Base-by-base conservation (phyloP, 345 rosid species). In the thale cress (Arabidopsis thaliana) region DNA sequence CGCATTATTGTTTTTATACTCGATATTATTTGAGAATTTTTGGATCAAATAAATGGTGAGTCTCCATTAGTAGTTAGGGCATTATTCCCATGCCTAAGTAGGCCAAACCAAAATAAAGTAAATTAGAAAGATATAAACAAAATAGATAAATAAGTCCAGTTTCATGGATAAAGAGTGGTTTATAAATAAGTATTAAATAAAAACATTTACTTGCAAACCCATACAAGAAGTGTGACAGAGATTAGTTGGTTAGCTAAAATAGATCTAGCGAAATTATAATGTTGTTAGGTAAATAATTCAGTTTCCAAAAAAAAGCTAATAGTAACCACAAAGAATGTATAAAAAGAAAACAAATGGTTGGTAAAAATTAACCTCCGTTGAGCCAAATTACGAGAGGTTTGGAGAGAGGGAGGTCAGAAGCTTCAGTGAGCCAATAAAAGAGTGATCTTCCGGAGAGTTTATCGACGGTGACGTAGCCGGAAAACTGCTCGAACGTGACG, bases 341-440 rank as follows among this genome's bases (percentile, higher is more conserved):
- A 28, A 16, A 7, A 33, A 22, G 3, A 7, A 13, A 50, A 8
- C 32, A 49, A 42, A 45, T 3, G 50, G 8, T 40, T 51, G 24
- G 48, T 67, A 9, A 30, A 34, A 14, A 23, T 16, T 71, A 37
- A 89, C 99, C 99, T 86, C 99, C 99, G 74, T 95, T 95, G 60
- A 95, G 99, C 97, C 98, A 95, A 70, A 95, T 69, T 8, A 95
- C 96, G 55, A 92, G 74, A 57, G 99, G 98, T 76, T 88, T 90
- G 10, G 93, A 82, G 9, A 75, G 63, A 49, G 88, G 94, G 11
- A 69, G 22, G n/a, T 66, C 61, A 55, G 74, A 49, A 65, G 97
- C 85, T 78, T 95, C 99, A 13, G 98, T 86, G 20, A 90, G 91
- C 99, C 99, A 95, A 83, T 95, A 95, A 74, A 92, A 95, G 77